Evolutionary conservation across 2,329 filamentous ascomycete genomes (phyloP).

Genomic region (Biscogniauxia sp.): DNA sequence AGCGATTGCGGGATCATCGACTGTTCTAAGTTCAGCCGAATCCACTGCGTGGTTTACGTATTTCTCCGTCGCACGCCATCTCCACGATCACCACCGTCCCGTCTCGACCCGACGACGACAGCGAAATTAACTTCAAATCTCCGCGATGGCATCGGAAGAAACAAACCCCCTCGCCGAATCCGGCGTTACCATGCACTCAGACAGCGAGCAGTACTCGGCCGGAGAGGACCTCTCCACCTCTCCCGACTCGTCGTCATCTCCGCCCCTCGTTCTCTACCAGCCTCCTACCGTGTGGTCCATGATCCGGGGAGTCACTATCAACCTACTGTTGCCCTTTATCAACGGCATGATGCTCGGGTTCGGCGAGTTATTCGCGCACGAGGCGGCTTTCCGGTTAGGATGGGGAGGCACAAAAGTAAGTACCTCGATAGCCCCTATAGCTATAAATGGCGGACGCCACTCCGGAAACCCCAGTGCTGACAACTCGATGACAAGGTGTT

Average conservation of each 20-base stretch:
- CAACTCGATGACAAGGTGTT: conserved; percentile 46
- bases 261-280: conserved; percentile 79
- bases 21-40: not conserved
- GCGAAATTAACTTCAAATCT: no score
- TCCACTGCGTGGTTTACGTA: not conserved
- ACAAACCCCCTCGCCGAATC: conserved; percentile 63
- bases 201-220: conserved; percentile 78
- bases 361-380: conserved; percentile 93
- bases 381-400: conserved; percentile 87
- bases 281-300: conserved; percentile 86
- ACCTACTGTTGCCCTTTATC: conserved; percentile 90
- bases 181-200: conserved; percentile 74
- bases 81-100: not conserved
- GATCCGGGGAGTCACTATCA: conserved; percentile 86
- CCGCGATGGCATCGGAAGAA: conserved; percentile 53
- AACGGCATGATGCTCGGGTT: conserved; percentile 99
- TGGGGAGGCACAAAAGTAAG: conserved; percentile 92
- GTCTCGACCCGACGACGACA: not conserved
- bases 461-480: not conserved
- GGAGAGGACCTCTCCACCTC: conserved; percentile 61
- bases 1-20: not conserved
- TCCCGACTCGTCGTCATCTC: conserved; percentile 60
- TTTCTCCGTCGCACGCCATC: not conserved
- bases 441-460: no score
- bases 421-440: not conserved